Percentiles rank a stretch among this genome's conserved stretches.
These are phyloP conservation scores for Lasiodiplodia theobromae DNA, from an alignment of 2,329 filamentous ascomycete species.

Conservation along the genomic window DNA sequence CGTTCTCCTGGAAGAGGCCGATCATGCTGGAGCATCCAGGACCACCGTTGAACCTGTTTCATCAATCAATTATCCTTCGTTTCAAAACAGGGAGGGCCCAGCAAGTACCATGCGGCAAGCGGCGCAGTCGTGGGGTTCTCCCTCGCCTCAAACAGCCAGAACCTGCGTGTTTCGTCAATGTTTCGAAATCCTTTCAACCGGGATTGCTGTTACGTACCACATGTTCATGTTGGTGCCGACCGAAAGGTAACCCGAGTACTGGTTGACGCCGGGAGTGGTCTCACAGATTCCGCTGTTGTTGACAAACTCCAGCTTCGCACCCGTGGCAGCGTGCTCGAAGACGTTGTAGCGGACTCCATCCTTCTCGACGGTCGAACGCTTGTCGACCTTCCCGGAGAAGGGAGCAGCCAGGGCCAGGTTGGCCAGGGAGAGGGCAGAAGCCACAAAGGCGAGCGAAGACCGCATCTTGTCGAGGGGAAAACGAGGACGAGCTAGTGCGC, in stretches of 20 bases:
- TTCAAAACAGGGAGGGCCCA: background rate
- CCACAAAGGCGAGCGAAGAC: conserved; percentile 33
- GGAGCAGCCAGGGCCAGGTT: conserved; percentile 33
- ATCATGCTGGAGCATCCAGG: conserved; percentile 27
- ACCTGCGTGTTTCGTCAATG: conserved; percentile 32
- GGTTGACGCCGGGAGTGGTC: conserved; percentile 44
- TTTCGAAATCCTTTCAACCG: background rate
- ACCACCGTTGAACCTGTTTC: conserved; percentile 40
- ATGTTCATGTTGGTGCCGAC: conserved; percentile 45
- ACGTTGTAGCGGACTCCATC: conserved; percentile 39
- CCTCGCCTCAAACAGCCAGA: conserved; percentile 58
- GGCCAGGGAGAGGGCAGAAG: conserved; percentile 31
- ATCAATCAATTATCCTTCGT: conserved; percentile 48
- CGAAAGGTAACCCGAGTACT: conserved; percentile 48
- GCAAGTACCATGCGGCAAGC: conserved; percentile 36
- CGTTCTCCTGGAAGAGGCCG: conserved; percentile 42
- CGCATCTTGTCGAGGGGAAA: conserved; percentile 30
- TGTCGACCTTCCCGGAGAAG: conserved; percentile 33
- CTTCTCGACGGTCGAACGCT: conserved; percentile 37
- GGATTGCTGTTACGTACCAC: conserved; percentile 36
- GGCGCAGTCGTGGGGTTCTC: conserved; percentile 58
- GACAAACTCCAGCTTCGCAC: conserved; percentile 39
- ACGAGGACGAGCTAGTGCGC: background rate
- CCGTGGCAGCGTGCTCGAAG: conserved; percentile 41
- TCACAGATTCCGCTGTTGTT: conserved; percentile 54